Evolutionary conservation across 169 alveolate species (phyloP).

Genomic region (Hepatocystis sp.): DNA sequence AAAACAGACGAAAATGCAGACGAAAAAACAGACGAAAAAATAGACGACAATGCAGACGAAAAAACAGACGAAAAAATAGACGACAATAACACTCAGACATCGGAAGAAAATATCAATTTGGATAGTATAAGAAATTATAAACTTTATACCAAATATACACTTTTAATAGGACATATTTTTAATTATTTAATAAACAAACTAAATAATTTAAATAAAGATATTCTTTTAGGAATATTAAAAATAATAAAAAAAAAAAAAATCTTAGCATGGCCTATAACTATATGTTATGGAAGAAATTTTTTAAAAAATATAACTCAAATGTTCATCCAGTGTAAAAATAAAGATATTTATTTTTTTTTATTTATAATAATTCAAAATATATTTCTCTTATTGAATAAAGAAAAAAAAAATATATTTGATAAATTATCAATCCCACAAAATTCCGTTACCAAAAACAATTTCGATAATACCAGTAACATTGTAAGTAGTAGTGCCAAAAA

Average conservation of each 20-base stretch:
- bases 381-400: constrained; percentile 48
- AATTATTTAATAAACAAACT: background rate
- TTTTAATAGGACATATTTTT: constrained; percentile 14
- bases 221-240: constrained; percentile 36
- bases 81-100: background rate
- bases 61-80: background rate
- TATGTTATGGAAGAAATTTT: constrained; percentile 25
- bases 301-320: constrained; percentile 25
- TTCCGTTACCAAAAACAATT: too few relatives aligned
- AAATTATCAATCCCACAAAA: constrained; percentile 6
- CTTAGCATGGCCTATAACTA: constrained; percentile 36
- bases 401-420: constrained; percentile 29
- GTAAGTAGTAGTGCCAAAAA: too few relatives aligned
- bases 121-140: constrained; percentile 25
- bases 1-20: background rate
- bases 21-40: background rate
- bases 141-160: constrained; percentile 10
- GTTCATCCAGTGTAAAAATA: constrained; percentile 40
- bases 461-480: too few relatives aligned
- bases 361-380: constrained; percentile 48
- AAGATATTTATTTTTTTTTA: constrained; percentile 38
- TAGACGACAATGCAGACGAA: background rate
- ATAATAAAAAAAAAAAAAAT: constrained; percentile 40
- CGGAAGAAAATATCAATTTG: constrained; percentile 4
- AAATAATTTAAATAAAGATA: constrained; percentile 7